Conservation (phyloP, 2,329 filamentous ascomycete genomes). For the Tolypocladium ovalisporum region DNA sequence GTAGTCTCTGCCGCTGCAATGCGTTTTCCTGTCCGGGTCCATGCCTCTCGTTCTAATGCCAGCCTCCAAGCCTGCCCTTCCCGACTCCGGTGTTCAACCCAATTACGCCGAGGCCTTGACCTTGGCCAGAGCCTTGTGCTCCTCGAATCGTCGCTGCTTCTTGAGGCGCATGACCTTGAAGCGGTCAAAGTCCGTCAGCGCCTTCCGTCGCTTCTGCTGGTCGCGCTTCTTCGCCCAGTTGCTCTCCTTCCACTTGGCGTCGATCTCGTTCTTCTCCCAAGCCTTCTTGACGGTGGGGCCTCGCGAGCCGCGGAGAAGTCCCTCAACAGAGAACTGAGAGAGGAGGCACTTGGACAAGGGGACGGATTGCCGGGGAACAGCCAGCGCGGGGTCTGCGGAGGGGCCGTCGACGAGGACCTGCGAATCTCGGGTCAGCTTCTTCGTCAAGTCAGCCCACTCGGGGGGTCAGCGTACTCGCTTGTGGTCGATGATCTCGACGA, state of each 20-base stretch:
- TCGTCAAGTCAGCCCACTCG: not conserved
- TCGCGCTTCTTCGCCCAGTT: conserved; percentile 90
- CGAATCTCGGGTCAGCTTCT: conserved; percentile 6
- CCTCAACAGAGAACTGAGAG: conserved; percentile 78
- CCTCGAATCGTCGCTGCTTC: conserved; percentile 99
- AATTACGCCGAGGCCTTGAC: conserved; percentile 70
- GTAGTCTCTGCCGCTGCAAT: conserved; percentile 36
- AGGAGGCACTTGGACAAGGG: conserved; percentile 76
- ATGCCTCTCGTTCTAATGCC: conserved; percentile 26
- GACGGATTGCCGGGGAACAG: conserved; percentile 78
- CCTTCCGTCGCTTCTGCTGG: conserved; percentile 75
- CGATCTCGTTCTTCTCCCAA: conserved; percentile 87
- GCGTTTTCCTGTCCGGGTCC: conserved; percentile 23
- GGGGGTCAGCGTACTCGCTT: conserved; percentile 82
- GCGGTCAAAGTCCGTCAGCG: conserved; percentile 95
- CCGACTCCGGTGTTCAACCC: conserved; percentile 20
- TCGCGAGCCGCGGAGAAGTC: conserved; percentile 77
- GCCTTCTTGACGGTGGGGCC: conserved; percentile 71
- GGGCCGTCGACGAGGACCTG: conserved; percentile 96
- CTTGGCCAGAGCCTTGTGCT: conserved; percentile 93
- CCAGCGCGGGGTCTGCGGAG: conserved; percentile 66
- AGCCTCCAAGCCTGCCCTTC: conserved; percentile 20
- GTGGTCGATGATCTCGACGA: conserved; percentile 99
- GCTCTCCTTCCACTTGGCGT: conserved; percentile 85
- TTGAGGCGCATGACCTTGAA: conserved; percentile 99